Evolutionary conservation across 306 rosid species (phyloP), one percentile per base, ranked within the genome.

Genomic region (Castanopsis chinensis): DNA sequence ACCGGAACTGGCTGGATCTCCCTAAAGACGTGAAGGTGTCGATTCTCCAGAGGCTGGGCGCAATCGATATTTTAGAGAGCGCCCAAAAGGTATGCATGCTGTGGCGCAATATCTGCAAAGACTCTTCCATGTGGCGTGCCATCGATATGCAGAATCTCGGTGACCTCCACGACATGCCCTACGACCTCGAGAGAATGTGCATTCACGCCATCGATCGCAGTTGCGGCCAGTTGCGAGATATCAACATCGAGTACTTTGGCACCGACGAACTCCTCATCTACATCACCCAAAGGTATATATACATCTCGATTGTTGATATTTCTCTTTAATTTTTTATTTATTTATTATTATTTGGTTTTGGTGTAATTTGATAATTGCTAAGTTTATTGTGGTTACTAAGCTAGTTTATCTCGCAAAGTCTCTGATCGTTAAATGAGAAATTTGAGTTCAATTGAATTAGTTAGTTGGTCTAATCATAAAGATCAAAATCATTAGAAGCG

Each of bases 91-190:
- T 90, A 61, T 92, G 93, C 84, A 67, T 81, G 15, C 9, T 54
- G 14, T 92, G 97, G 97, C 87, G 86, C 63, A 69, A 60, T 4
- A 80, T 92, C 84, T 78, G 91, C 45, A 81, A 64, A 79, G 92
- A 87, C 21, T 95, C 95, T 51, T 53, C 58, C 41, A 69, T 86
- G 23, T 90, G 89, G 92, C 89, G 88, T 71, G 41, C 71, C 69
- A 77, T 92, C 61, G 82, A 85, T 70, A 86, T 92, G 89, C 69
- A 3, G 4, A 65, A 79, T 76, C 5, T 28, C 14, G 74, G 74
- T 7, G 37, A 25, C 33, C 13, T 65, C 12, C 43, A 37, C 10
- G 3, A 37, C 43, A 7, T 37, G 43, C 43, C 43, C 43, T 11
- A 12, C 13, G 33, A 81, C 51, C 77, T 84, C 59, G 83, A 20